Evolutionary conservation across 1,284 basidiomycete species (phyloP), one percentile per base, ranked within the genome.

Genomic region (Tetrapyrgos nigripes): DNA sequence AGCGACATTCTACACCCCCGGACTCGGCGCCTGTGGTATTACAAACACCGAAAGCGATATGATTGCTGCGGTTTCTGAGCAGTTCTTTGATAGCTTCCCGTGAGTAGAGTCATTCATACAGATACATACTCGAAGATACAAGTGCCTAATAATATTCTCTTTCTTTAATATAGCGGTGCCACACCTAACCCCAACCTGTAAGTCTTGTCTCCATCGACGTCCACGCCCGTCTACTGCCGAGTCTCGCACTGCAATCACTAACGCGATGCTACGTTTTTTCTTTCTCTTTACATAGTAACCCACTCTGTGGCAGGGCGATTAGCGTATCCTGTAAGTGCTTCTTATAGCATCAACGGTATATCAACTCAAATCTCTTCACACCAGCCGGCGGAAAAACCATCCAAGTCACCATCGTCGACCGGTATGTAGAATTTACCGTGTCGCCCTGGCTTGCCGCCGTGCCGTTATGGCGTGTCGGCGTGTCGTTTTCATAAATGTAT

Each of bases 1-100:
- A 61, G 59, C 46, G 31, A 60, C 59, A 29, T 60, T 49, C 28
- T 60, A 53, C 27, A 45, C 50, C 17, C 45, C 55, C 14, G 65
- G 63, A 31, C 50, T 64, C 6, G 64, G 62, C 23, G 53, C 62
- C 29, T 64, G 56, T 49, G 65, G 65, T 3, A 48, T 52, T 10
- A 40, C 29, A 1, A 64, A 62, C 28, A 59, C 51, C 17, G 31
- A 23, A n/a, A 31, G 5, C 5, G 63, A 64, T n/a, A 37, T 58
- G 13, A 55, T 66, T 44, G 59, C 51, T 33, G 59, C 59, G 2
- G 46, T 51, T 21, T 19, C 51, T n/a, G 23, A 14, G 10, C 21
- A 5, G 10, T 40, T 52, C 3, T 61, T 61, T 27, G 59, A 61
- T 29, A 26, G 35, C 8, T 61, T 45, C 49, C 59, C 59, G 56